These are phyloP conservation scores for Phaeoacremonium minimum DNA, from an alignment of 2,329 filamentous ascomycete genomes.

Conservation along the genomic window DNA sequence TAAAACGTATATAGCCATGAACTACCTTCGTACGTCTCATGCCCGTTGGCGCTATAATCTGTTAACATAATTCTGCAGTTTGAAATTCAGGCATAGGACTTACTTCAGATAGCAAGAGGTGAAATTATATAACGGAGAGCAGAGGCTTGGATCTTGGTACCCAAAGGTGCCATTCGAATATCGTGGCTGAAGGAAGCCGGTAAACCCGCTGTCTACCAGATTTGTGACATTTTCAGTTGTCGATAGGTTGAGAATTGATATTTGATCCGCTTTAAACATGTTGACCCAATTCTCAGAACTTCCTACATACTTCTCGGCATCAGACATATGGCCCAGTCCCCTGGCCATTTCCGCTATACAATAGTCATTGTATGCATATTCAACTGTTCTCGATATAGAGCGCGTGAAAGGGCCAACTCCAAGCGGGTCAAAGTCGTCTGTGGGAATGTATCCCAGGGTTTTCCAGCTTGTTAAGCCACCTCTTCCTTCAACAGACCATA, in stretches of 20 bases:
- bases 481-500: constrained; percentile 64
- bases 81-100: neutral
- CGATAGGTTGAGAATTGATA: constrained; percentile 30
- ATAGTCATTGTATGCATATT: constrained; percentile 73
- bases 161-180: constrained; percentile 63
- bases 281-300: constrained; percentile 62
- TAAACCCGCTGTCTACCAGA: constrained; percentile 51
- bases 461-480: constrained; percentile 71
- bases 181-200: constrained; percentile 63
- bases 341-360: constrained; percentile 57
- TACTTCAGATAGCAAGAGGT: constrained; percentile 13
- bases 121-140: constrained; percentile 44
- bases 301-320: constrained; percentile 51
- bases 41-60: constrained; percentile 27
- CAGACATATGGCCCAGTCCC: constrained; percentile 44
- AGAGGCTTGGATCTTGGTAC: constrained; percentile 60
- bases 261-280: constrained; percentile 55
- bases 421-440: constrained; percentile 55
- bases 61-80: neutral
- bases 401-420: constrained; percentile 63
- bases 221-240: constrained; percentile 1
- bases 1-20: constrained; percentile 67
- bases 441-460: constrained; percentile 61
- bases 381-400: constrained; percentile 64
- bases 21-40: constrained; percentile 66